These are phyloP conservation scores for Sporothrix dimorphospora DNA, from an alignment of 2,329 filamentous ascomycete species.

Conservation along the genomic window DNA sequence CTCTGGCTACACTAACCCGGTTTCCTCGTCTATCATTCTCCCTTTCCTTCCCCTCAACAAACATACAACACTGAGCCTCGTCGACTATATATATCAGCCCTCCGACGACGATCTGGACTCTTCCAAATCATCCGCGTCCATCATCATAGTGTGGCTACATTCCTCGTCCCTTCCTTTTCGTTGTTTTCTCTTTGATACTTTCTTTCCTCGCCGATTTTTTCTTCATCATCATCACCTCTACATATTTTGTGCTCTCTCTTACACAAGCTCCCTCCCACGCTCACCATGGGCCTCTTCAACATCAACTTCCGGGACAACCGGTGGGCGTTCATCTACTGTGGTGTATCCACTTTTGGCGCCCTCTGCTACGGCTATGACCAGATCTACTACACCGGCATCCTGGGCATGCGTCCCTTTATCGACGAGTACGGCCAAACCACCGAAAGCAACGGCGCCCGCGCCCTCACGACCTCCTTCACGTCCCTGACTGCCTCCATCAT, in stretches of 20 bases:
- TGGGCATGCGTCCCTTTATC: slow-evolving; percentile 39
- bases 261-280: not conserved
- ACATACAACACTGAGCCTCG: not conserved
- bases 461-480: slow-evolving; percentile 38
- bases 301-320: slow-evolving; percentile 31
- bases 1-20: not conserved
- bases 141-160: slow-evolving; percentile 2
- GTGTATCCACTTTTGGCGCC: slow-evolving; percentile 34
- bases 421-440: slow-evolving; percentile 36
- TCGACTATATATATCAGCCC: slow-evolving; percentile 7
- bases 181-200: not conserved
- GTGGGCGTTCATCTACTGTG: slow-evolving; percentile 38
- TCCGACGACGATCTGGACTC: slow-evolving; percentile 9
- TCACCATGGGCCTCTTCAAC: slow-evolving; percentile 29
- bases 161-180: not conserved
- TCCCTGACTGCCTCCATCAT: slow-evolving; percentile 45
- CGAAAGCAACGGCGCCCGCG: slow-evolving; percentile 34
- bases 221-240: too few species aligned
- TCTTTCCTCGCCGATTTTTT: not conserved
- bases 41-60: not conserved
- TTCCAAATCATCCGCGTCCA: not conserved
- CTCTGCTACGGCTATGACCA: slow-evolving; percentile 37
- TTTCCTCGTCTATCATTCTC: slow-evolving; percentile 13
- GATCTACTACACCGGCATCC: slow-evolving; percentile 37
- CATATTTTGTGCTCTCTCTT: not conserved